Percentiles rank a stretch among this genome's conserved stretches.
These are phyloP conservation scores for Nicotiana undulata DNA, from an alignment of 257 asterid genomes.

Conservation along the genomic window DNA sequence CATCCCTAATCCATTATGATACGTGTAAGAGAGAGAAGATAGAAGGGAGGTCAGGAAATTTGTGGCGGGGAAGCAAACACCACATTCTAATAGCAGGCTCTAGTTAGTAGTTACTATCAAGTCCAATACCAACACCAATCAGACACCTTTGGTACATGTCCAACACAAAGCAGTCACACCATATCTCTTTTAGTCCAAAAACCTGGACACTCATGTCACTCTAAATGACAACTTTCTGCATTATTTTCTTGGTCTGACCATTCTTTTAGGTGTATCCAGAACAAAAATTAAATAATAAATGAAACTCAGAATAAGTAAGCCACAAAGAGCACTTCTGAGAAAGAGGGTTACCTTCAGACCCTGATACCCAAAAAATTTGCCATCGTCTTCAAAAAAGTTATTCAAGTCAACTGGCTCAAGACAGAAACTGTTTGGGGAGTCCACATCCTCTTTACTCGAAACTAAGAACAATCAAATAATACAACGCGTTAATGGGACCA, in stretches of 20 bases:
- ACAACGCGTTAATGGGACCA: not conserved
- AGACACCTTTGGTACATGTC: not conserved
- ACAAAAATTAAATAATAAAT: not conserved
- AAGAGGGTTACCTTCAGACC: conserved; percentile 54
- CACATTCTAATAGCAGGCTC: not conserved
- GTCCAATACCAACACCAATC: not conserved
- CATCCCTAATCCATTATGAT: not conserved
- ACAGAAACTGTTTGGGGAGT: conserved; percentile 44
- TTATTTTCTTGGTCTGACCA: not conserved
- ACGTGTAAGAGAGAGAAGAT: not conserved
- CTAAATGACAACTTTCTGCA: not conserved
- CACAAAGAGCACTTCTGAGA: not conserved
- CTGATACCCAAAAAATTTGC: conserved; percentile 73
- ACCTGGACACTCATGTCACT: not conserved
- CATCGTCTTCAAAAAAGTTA: conserved; percentile 70
- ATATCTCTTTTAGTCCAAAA: not conserved
- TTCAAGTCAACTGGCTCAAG: conserved; percentile 71
- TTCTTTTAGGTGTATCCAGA: not conserved
- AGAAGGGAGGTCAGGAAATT: not conserved
- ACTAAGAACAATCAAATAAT: conserved; percentile 24
- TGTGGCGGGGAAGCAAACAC: not conserved
- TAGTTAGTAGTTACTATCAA: not conserved
- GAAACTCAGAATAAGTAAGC: not conserved
- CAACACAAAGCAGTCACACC: not conserved
- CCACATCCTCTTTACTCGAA: conserved; percentile 71